Evolutionary conservation across 2,329 filamentous ascomycete species (phyloP).

Genomic region (Aspergillus hortae): DNA sequence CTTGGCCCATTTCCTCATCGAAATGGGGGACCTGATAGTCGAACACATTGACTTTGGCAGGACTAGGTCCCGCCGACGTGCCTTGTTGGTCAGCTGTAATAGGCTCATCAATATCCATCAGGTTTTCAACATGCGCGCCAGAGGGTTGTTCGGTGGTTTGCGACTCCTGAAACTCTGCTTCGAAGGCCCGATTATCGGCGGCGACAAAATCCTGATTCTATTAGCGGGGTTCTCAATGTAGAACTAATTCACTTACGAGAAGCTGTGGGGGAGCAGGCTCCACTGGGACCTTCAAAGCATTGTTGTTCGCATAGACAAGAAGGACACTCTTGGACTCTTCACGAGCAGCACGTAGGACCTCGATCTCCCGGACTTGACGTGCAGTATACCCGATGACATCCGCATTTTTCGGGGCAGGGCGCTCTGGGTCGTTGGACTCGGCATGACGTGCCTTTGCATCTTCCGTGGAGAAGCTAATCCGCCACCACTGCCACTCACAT

Average conservation of each 20-base stretch:
- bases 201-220: slow-evolving; percentile 45
- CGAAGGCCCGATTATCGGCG: slow-evolving; percentile 45
- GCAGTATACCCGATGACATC: slow-evolving; percentile 40
- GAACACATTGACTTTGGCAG: slow-evolving; percentile 33
- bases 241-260: slow-evolving; percentile 26
- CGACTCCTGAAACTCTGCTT: slow-evolving; percentile 30
- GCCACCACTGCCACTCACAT: slow-evolving; percentile 54
- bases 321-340: slow-evolving; percentile 52
- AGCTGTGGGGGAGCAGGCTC: slow-evolving; percentile 33
- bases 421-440: slow-evolving; percentile 18
- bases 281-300: slow-evolving; percentile 35
- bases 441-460: slow-evolving; percentile 37
- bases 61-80: slow-evolving; percentile 1
- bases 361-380: slow-evolving; percentile 45
- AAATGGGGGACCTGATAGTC: slow-evolving; percentile 38
- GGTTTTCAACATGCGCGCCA: background rate
- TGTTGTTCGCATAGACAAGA: slow-evolving; percentile 58
- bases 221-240: background rate
- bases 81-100: background rate
- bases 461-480: slow-evolving; percentile 48
- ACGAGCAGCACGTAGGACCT: slow-evolving; percentile 53
- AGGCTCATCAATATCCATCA: background rate
- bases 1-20: slow-evolving; percentile 25
- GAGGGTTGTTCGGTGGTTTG: slow-evolving; percentile 10
- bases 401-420: slow-evolving; percentile 21